Evolutionary conservation across 2,329 filamentous ascomycete genomes (phyloP), one percentile per base, ranked within the genome.

Genomic region (Phyllosticta citrichinensis): DNA sequence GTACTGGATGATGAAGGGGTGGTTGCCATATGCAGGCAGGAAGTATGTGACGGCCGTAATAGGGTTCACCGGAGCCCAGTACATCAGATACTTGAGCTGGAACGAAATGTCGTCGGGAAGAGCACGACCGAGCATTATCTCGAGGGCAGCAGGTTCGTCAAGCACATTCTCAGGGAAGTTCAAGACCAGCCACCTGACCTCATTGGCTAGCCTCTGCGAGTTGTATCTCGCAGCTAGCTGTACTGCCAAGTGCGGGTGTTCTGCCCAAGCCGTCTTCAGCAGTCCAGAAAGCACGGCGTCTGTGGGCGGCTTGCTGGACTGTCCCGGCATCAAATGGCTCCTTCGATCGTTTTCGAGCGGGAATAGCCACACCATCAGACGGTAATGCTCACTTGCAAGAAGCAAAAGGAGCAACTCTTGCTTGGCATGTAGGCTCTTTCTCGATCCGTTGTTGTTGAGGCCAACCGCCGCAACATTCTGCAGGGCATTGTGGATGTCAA

Each of bases 1-100:
- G 73, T 97, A 99, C 73, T 99, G 95, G 50, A 97, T 84, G 58
- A 99, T 82, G 74, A 92, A 95, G 0, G 95, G 89, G 69, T 99
- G 88, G 68, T 96, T 93, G 51, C 87, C 86, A 73, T 95, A 99
- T 0, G 87, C 86, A 0, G 95, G 95, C 66, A 96, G 73, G 77
- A 99, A 97, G 75, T 95, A 91, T 0, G 91, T 96, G 6, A 95
- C 87, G 0, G 95, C 92, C 10, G 92, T 94, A 64, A 96, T 88
- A 0, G 94, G 94, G 69, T 96, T 96, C 33, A 96, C 87, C 0
- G 94, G 86, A 22, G 88, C 84, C 94, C 94, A 99, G 76, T 89
- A 97, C 1, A 99, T 79, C 17, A 99, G 79, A 73, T 96, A 96
- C 85, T 93, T 96, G 59, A 97, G 81, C 73, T 97, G 92, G 67